phyloP scores from a whole-genome alignment of 2,329 filamentous ascomycete species.

The Penicillium olsonii region DNA sequence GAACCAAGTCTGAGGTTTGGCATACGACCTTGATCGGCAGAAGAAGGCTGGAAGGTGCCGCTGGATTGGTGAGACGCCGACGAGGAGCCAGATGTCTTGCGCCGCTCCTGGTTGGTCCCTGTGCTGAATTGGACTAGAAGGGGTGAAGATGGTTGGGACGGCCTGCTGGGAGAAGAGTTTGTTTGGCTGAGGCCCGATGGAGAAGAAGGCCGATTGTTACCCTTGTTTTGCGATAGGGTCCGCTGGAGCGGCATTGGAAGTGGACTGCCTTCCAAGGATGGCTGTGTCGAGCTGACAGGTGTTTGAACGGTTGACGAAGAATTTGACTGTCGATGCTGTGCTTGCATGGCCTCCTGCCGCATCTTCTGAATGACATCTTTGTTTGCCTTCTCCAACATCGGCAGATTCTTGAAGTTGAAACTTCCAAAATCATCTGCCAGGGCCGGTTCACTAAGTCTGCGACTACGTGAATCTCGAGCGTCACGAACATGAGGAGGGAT shows the following conservation, averaged over 20 bases:
- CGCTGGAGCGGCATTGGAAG: slow-evolving; percentile 78
- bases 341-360: slow-evolving; percentile 82
- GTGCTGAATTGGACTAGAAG: slow-evolving; percentile 96
- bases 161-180: slow-evolving; percentile 83
- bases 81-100: slow-evolving; percentile 89
- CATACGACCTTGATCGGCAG: slow-evolving; percentile 69
- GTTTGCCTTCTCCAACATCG: slow-evolving; percentile 95
- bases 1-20: slow-evolving; percentile 54
- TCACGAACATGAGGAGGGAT: slow-evolving; percentile 97
- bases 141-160: slow-evolving; percentile 82
- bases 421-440: slow-evolving; percentile 90
- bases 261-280: slow-evolving; percentile 81
- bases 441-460: slow-evolving; percentile 87
- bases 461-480: slow-evolving; percentile 80
- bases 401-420: slow-evolving; percentile 96
- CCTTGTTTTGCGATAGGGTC: slow-evolving; percentile 80
- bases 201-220: slow-evolving; percentile 75
- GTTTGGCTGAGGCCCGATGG: slow-evolving; percentile 77
- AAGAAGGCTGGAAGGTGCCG: slow-evolving; percentile 68
- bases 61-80: slow-evolving; percentile 80
- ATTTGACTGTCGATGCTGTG: slow-evolving; percentile 55
- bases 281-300: slow-evolving; percentile 34
- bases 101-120: slow-evolving; percentile 75
- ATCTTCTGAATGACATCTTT: slow-evolving; percentile 98
- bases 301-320: slow-evolving; percentile 28